A percentile compares a stretch with the other conserved stretches of the same genome.
Evolutionary conservation across 2,329 filamentous ascomycete genomes (phyloP).

Genomic region (Aspergillus terreus): DNA sequence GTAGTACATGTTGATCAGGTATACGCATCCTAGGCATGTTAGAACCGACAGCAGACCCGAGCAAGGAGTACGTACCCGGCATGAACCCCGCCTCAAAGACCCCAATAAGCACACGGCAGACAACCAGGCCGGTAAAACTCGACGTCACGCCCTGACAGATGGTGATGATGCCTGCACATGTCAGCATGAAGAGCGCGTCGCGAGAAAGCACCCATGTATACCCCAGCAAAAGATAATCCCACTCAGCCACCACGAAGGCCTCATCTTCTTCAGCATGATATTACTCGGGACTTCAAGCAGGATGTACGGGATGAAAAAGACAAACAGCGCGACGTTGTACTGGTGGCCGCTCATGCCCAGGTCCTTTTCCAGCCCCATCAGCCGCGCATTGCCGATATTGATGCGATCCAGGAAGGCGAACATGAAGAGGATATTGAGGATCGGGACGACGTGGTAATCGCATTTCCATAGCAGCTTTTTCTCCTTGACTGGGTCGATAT

Average conservation of each 20-base stretch:
- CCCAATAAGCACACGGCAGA: conserved; percentile 34
- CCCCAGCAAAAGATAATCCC: conserved; percentile 43
- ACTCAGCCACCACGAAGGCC: conserved; percentile 41
- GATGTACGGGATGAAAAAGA: conserved; percentile 47
- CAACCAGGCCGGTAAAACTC: conserved; percentile 38
- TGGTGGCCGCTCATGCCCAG: conserved; percentile 41
- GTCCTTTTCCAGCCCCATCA: conserved; percentile 43
- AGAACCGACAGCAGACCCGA: neutral
- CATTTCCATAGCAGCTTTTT: conserved; percentile 47
- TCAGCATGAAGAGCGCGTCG: neutral
- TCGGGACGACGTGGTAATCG: conserved; percentile 47
- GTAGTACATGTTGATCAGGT: conserved; percentile 38
- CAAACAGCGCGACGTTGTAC: conserved; percentile 42
- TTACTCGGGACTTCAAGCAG: conserved; percentile 47
- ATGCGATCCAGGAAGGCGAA: conserved; percentile 47
- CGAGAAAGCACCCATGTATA: conserved; percentile 7
- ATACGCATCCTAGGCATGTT: conserved; percentile 22
- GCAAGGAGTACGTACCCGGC: conserved; percentile 23
- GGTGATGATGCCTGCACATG: conserved; percentile 35
- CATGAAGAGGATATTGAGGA: conserved; percentile 45
- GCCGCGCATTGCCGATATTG: conserved; percentile 47
- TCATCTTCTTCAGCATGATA: conserved; percentile 42
- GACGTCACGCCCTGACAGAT: conserved; percentile 41
- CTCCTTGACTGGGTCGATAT: conserved; percentile 28
- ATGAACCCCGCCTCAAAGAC: conserved; percentile 38